Conservation (phyloP, 371 early-diverging fungal genomes). For the Smittium culicis region DNA sequence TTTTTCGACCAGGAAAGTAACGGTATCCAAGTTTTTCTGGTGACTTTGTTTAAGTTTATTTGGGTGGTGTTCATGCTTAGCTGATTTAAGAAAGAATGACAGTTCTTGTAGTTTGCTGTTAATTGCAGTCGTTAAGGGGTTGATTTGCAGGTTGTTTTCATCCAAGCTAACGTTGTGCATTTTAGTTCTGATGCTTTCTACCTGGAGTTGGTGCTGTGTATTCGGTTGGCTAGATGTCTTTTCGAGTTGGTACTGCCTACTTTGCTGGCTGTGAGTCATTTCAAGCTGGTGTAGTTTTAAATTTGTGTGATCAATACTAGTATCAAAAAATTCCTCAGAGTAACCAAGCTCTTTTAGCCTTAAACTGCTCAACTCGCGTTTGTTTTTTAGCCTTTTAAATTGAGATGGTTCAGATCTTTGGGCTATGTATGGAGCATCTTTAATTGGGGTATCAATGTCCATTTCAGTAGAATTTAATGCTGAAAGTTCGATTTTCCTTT, state of each 20-base stretch:
- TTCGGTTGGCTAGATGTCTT: background rate
- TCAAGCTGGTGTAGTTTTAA: background rate
- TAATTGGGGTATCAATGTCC: background rate
- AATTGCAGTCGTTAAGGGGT: background rate
- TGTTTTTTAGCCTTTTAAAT: background rate
- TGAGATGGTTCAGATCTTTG: background rate
- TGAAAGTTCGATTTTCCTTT: background rate
- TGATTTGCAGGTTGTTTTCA: background rate
- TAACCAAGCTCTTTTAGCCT: background rate
- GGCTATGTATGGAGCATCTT: background rate
- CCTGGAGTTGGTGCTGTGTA: background rate
- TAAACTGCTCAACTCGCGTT: background rate
- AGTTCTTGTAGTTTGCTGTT: background rate
- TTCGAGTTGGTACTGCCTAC: background rate
- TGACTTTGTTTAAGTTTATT: background rate
- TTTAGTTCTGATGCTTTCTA: background rate
- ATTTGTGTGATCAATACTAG: background rate
- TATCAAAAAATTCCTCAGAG: background rate
- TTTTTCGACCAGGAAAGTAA: background rate
- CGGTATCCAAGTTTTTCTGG: background rate
- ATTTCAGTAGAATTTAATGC: background rate
- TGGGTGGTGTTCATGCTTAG: background rate
- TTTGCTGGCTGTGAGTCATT: background rate
- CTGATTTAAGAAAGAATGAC: background rate
- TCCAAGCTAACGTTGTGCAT: background rate